Percentiles rank a stretch among this genome's conserved stretches.
phyloP scores from a whole-genome alignment of 2,329 filamentous ascomycete species.

The Juglanconis sp. region DNA sequence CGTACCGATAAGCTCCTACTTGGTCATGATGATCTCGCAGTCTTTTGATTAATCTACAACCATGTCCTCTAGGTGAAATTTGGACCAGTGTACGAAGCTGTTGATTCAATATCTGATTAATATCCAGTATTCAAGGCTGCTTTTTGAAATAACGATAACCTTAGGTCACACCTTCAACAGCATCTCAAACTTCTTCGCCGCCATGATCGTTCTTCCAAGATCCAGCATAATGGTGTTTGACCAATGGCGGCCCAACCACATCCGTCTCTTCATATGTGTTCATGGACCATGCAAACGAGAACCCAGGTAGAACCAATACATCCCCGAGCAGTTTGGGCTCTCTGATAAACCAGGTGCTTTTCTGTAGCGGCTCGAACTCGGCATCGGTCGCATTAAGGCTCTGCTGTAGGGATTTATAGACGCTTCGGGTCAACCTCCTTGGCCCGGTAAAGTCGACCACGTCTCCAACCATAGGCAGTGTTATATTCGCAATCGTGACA shows the following conservation, averaged over 20 bases:
- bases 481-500: conserved; percentile 6
- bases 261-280: conserved; percentile 20
- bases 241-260: conserved; percentile 12
- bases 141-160: no score
- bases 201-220: conserved; percentile 23
- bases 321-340: conserved; percentile 22
- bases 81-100: no score
- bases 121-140: no score
- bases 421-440: conserved; percentile 11
- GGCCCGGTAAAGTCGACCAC: conserved; percentile 18
- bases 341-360: conserved; percentile 4
- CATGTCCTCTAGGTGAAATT: no score
- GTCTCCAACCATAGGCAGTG: conserved; percentile 10
- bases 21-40: no score
- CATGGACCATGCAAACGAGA: conserved; percentile 19
- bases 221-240: conserved; percentile 23
- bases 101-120: no score
- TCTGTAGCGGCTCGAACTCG: neutral
- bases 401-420: conserved; percentile 11
- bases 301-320: conserved; percentile 22
- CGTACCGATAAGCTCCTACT: no score
- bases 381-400: conserved; percentile 4
- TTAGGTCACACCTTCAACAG: neutral
- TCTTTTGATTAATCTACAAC: no score
- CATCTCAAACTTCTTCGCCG: conserved; percentile 13